These are phyloP conservation scores for Acanthamoeba divionensis DNA, from an alignment of 208 protist genomes.

Conservation along the genomic window DNA sequence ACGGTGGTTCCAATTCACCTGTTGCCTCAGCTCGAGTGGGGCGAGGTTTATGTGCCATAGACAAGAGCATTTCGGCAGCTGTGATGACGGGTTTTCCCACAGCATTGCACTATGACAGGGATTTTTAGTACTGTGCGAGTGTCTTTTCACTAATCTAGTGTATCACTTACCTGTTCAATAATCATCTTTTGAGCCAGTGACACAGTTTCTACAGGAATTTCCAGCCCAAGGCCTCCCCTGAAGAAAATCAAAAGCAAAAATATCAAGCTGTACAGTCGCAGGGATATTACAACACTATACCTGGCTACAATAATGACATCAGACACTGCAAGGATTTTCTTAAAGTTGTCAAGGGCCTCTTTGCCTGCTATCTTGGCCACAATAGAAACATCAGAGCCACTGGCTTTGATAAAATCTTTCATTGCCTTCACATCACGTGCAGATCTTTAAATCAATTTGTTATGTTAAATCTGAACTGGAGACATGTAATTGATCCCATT, in stretches of 20 bases:
- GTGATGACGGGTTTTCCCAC: conserved; percentile 95
- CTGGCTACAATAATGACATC: conserved; percentile 99
- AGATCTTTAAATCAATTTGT: too few species aligned
- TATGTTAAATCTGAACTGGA: too few species aligned
- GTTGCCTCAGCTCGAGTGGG: conserved; percentile 98
- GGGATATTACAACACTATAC: too few species aligned
- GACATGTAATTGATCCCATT: too few species aligned
- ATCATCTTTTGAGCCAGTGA: conserved; percentile 98
- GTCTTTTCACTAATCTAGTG: background rate
- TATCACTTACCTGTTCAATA: conserved; percentile 94
- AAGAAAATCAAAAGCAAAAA: background rate
- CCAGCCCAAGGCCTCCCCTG: conserved; percentile 95
- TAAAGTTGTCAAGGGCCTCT: conserved; percentile 95
- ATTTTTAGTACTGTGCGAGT: too few species aligned
- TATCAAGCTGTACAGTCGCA: too few species aligned
- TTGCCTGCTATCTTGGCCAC: conserved; percentile 99
- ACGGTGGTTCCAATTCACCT: conserved; percentile 69
- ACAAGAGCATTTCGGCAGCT: conserved; percentile 99
- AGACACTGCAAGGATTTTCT: conserved; percentile 93
- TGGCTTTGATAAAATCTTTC: conserved; percentile 86
- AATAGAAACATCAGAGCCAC: conserved; percentile 90
- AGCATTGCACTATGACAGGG: conserved; percentile 3
- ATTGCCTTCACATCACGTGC: conserved; percentile 92
- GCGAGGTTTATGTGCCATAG: conserved; percentile 92
- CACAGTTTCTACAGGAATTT: conserved; percentile 97